Evolutionary conservation across 306 rosid genomes (phyloP).

Genomic region (Ormosia emarginata): DNA sequence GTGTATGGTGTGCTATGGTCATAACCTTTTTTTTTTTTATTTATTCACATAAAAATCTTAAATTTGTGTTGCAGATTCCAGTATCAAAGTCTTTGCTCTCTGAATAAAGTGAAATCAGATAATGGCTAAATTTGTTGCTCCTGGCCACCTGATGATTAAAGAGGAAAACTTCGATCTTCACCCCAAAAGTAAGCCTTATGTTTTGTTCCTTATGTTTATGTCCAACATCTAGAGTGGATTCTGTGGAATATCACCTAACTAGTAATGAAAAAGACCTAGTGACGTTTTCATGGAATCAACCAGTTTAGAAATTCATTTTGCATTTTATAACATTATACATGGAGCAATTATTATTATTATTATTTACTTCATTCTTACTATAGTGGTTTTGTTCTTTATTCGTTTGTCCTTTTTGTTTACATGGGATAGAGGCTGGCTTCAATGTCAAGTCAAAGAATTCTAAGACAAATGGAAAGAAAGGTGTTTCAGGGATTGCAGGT

Average conservation of each 20-base stretch:
- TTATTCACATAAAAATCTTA: neutral
- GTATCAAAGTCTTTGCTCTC: neutral
- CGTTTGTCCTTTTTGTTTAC: neutral
- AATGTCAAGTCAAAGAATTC: slow-evolving; percentile 28
- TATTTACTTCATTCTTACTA: neutral
- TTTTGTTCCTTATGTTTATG: neutral
- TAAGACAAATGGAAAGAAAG: slow-evolving; percentile 39
- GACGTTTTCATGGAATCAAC: neutral
- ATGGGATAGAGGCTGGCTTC: slow-evolving; percentile 26
- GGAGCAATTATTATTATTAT: neutral
- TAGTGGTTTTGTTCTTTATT: slow-evolving; percentile 1
- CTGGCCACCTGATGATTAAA: slow-evolving; percentile 35
- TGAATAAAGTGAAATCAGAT: neutral
- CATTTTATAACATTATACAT: neutral
- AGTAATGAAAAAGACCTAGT: neutral
- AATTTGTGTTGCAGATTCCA: slow-evolving; percentile 7
- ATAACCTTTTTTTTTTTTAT: neutral
- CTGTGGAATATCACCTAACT: neutral
- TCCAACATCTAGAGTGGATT: neutral
- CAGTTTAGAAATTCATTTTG: neutral
- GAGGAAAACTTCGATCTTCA: slow-evolving; percentile 45
- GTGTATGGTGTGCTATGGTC: neutral
- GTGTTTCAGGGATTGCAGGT: slow-evolving; percentile 15
- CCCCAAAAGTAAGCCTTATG: slow-evolving; percentile 27
- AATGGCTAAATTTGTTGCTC: slow-evolving; percentile 40